Conservation (phyloP, 441 rosid genomes). For the Pelargonium fulgidum region DNA sequence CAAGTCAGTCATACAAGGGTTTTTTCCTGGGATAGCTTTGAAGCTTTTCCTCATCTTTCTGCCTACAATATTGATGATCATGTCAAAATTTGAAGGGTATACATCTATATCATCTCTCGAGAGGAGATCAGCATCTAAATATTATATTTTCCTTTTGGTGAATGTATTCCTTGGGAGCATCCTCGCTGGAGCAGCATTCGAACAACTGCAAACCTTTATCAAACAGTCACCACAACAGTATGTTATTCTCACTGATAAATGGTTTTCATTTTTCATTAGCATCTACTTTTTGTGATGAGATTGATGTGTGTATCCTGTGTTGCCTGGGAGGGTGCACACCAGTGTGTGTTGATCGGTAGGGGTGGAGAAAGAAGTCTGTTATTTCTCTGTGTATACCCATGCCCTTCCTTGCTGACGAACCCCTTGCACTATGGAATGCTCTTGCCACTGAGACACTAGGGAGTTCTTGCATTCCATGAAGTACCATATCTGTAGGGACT, state of each 20-base stretch:
- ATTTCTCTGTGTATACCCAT: no score
- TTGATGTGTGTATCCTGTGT: neutral
- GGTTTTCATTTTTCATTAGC: neutral
- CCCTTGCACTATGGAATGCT: no score
- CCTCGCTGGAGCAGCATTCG: slow-evolving; percentile 69
- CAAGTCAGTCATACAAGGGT: slow-evolving; percentile 70
- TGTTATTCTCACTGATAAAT: slow-evolving; percentile 18
- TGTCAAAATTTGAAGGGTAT: slow-evolving; percentile 94
- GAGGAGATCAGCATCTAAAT: slow-evolving; percentile 82
- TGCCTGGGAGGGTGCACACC: neutral
- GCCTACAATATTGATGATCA: slow-evolving; percentile 80
- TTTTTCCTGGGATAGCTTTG: slow-evolving; percentile 75
- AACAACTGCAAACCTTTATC: slow-evolving; percentile 63
- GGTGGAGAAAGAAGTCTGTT: no score
- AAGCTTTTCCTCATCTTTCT: slow-evolving; percentile 96
- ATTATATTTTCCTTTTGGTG: slow-evolving; percentile 70
- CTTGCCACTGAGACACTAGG: no score
- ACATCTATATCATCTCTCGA: slow-evolving; percentile 61
- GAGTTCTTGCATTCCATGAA: no score
- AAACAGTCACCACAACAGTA: slow-evolving; percentile 66
- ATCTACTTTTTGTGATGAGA: neutral
- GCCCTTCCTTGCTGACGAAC: no score
- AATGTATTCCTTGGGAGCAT: slow-evolving; percentile 76
- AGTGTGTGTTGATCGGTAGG: no score
- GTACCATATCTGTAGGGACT: no score